These are phyloP conservation scores for Leccinum fibrillosum DNA, from an alignment of 768 basidiomycete species.

Conservation along the genomic window DNA sequence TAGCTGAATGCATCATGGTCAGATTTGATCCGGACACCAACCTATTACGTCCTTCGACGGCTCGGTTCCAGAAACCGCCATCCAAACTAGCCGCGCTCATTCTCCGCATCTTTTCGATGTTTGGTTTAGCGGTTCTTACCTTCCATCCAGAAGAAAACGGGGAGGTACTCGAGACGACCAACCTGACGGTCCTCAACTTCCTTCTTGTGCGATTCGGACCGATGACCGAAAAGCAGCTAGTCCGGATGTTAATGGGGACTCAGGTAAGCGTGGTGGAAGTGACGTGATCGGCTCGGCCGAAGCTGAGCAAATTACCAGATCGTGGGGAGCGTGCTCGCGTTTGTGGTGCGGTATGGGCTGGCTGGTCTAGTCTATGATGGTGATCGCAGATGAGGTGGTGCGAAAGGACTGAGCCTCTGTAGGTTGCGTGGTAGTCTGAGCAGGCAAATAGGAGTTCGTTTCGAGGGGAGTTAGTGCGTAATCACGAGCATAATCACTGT, in stretches of 20 bases:
- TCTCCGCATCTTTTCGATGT: conserved; percentile 54
- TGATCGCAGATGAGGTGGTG: conserved; percentile 60
- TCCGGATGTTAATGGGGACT: conserved; percentile 64
- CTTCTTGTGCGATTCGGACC: conserved; percentile 78
- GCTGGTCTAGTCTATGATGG: conserved; percentile 91
- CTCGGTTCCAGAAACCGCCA: conserved; percentile 57
- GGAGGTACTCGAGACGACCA: conserved; percentile 68
- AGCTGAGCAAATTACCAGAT: conserved; percentile 40
- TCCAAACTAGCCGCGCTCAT: conserved; percentile 49
- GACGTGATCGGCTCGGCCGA: not conserved
- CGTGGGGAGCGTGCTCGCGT: conserved; percentile 76
- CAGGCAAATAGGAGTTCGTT: not conserved
- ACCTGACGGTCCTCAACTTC: conserved; percentile 89
- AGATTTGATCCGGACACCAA: conserved; percentile 78
- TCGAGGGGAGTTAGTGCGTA: conserved; percentile 23
- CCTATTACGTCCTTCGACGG: conserved; percentile 74
- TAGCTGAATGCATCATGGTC: not conserved
- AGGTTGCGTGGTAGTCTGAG: not conserved
- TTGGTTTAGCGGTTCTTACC: conserved; percentile 69
- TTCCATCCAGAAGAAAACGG: conserved; percentile 51
- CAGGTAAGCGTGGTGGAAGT: conserved; percentile 49
- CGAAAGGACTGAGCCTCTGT: not conserved
- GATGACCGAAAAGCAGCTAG: conserved; percentile 80
- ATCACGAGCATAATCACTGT: conserved; percentile 11
- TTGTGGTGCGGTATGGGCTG: conserved; percentile 85